Base-by-base conservation (phyloP, 164 flowering plant species). In the Cinnamomum micranthum region DNA sequence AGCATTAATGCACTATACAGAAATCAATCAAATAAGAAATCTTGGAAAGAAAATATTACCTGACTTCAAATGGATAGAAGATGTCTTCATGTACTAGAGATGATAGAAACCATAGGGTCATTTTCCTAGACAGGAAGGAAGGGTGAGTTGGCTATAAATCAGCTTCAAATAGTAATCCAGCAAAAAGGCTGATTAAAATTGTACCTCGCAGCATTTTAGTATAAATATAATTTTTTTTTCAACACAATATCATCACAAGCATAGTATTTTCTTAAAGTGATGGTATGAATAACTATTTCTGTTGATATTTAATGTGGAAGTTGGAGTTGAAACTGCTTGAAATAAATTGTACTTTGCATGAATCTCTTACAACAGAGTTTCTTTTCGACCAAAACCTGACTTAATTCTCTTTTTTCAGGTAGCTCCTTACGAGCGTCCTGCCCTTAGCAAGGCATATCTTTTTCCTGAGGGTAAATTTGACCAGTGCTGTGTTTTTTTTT, bases 341-440 rank as follows among this genome's bases (percentile, higher is more conserved):
- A 23, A 24, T 17, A 35, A 2, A 52, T 50, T 64, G 33, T 15
- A n/a, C 31, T 28, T 41, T 24, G 28, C 28, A 47, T 23, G 27
- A 33, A 55, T 70, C 12, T 67, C 50, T 23, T 55, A 9, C 65
- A 7, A 41, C 47, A 41, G 47, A 0, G 47, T 41, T 68, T 62
- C 50, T 27, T 3, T 65, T 50, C 20, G 14, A 19, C 22, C 13
- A 66, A 23, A 64, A 64, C n/a, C 71, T 70, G 66, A 50, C 71
- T 6, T 74, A 12, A 27, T 9, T 1, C 75, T 68, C 68, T 41
- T 71, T 52, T 65, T 80, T 23, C 84, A 94, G 98, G 97, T 95
- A 76, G 99, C 99, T 80, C 98, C 99, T 62, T 96, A 96, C 84
- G 99, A 96, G 80, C 97, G 99, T 75, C 99, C 99, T 67, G 98